phyloP scores from a whole-genome alignment of 1,284 basidiomycete genomes.

The Leccinum subrobustum region DNA sequence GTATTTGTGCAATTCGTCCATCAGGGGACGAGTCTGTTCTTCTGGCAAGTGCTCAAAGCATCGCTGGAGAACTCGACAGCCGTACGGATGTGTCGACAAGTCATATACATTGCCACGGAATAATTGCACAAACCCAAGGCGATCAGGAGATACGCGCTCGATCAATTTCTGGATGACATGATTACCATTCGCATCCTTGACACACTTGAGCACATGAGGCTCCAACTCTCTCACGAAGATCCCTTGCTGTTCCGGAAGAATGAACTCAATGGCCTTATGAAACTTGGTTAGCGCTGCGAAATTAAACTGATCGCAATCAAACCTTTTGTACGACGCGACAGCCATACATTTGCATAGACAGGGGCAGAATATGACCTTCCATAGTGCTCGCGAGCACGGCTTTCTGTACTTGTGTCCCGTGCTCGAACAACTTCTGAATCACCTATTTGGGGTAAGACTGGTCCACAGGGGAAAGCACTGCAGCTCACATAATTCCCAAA shows the following conservation, averaged over 20 bases:
- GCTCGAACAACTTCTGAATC: constrained; percentile 94
- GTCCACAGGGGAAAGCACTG: background rate
- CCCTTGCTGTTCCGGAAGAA: constrained; percentile 76
- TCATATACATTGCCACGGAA: constrained; percentile 86
- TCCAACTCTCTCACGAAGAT: constrained; percentile 80
- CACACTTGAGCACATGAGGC: constrained; percentile 80
- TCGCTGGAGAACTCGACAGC: constrained; percentile 93
- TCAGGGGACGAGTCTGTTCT: constrained; percentile 65
- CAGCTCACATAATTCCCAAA: constrained; percentile 91
- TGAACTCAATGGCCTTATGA: constrained; percentile 73
- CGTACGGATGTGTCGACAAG: constrained; percentile 89
- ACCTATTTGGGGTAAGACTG: constrained; percentile 50
- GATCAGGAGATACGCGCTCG: constrained; percentile 74
- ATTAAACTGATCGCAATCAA: constrained; percentile 1
- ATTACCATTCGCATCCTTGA: constrained; percentile 93
- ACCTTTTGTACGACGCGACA: constrained; percentile 92
- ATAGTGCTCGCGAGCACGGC: constrained; percentile 72
- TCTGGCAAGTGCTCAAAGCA: constrained; percentile 86
- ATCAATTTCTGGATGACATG: constrained; percentile 92
- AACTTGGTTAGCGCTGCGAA: constrained; percentile 5
- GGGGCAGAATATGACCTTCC: constrained; percentile 74
- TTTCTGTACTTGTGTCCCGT: constrained; percentile 79
- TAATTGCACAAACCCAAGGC: constrained; percentile 73
- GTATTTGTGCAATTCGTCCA: constrained; percentile 84
- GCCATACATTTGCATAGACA: constrained; percentile 95